Conservation (phyloP, 1,139 yeast genomes). For the Pichia sp. region DNA sequence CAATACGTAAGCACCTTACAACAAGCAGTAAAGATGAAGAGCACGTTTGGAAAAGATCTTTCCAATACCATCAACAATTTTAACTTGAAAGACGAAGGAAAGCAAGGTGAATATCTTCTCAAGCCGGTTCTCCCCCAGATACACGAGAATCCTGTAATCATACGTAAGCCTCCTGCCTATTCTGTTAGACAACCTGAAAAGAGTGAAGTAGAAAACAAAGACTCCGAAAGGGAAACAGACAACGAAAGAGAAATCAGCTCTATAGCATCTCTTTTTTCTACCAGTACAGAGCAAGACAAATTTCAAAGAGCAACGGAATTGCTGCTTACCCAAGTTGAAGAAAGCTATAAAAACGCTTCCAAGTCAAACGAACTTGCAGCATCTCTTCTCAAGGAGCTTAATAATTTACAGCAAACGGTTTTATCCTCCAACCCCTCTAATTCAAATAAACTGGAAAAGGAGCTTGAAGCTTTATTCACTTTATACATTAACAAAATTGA, state of each 20-base stretch:
- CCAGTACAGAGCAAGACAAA: not conserved
- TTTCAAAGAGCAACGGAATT: not conserved
- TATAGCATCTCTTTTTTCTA: not conserved
- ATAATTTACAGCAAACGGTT: not conserved
- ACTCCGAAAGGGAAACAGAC: not conserved
- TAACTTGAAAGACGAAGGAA: not conserved
- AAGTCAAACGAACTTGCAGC: not conserved
- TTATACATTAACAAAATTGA: constrained; percentile 5
- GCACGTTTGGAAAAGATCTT: not conserved
- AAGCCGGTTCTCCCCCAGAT: no score
- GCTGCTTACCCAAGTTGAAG: not conserved
- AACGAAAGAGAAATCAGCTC: no score
- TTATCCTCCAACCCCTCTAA: not conserved
- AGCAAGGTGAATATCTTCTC: no score
- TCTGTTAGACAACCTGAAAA: not conserved
- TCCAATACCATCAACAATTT: not conserved
- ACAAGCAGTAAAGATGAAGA: no score
- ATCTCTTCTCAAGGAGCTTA: not conserved
- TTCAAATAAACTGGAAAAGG: not conserved
- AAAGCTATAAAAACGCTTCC: not conserved
- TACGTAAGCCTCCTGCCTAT: no score
- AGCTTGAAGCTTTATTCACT: not conserved
- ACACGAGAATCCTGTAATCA: no score
- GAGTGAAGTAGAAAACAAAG: not conserved
- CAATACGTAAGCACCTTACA: no score